Evolutionary conservation across 177 flowering plant genomes (phyloP).

Genomic region (Vitis hybrid): DNA sequence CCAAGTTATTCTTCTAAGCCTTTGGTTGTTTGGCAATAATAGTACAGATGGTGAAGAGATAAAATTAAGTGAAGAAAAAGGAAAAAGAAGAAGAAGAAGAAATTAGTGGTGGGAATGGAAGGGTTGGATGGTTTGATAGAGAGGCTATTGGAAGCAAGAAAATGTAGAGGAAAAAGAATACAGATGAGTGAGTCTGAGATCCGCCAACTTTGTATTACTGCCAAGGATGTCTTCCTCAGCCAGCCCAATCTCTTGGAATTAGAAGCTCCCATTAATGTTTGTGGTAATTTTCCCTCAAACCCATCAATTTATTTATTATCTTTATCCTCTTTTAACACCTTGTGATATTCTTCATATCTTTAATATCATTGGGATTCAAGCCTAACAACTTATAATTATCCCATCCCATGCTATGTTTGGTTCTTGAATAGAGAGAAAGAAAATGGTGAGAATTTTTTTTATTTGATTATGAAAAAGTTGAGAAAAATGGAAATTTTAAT

Average conservation of each 20-base stretch:
- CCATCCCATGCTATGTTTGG: too few species aligned
- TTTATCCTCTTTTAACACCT: neutral
- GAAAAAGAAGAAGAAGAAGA: neutral
- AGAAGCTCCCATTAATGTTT: constrained; percentile 65
- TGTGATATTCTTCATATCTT: too few species aligned
- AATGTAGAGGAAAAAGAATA: constrained; percentile 43
- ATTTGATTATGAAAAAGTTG: too few species aligned
- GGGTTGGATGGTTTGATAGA: constrained; percentile 51
- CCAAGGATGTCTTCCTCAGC: constrained; percentile 51
- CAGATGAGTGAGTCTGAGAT: constrained; percentile 56
- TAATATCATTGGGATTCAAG: too few species aligned
- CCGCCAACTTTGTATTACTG: constrained; percentile 45
- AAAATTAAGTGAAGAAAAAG: neutral
- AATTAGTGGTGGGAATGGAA: constrained; percentile 26
- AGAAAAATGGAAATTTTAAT: too few species aligned
- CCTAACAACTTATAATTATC: too few species aligned
- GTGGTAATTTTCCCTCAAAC: constrained; percentile 35
- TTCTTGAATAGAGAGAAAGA: too few species aligned
- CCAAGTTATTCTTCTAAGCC: neutral
- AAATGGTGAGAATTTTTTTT: too few species aligned
- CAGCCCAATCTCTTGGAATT: constrained; percentile 65
- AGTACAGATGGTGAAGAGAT: neutral
- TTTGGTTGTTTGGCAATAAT: too few species aligned
- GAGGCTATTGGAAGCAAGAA: constrained; percentile 54
- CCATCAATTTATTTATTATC: neutral